Evolutionary conservation across 2,329 filamentous ascomycete species (phyloP).

Genomic region (Pezicula carpinea): DNA sequence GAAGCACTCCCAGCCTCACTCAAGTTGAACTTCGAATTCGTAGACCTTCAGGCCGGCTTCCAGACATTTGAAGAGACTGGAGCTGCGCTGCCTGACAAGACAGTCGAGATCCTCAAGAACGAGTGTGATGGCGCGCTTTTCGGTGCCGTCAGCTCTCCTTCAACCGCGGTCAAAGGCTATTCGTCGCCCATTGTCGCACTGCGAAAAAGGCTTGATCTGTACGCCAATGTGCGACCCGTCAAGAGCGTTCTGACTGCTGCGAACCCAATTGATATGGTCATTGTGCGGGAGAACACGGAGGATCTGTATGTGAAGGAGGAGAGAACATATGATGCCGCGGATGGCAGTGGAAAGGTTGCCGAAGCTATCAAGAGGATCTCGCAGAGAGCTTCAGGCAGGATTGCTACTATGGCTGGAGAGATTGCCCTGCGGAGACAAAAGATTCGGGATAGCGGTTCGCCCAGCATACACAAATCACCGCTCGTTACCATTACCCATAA

Average conservation of each 20-base stretch:
- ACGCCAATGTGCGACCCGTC: conserved; percentile 95
- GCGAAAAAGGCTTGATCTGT: conserved; percentile 90
- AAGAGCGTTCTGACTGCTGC: conserved; percentile 68
- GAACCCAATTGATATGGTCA: conserved; percentile 79
- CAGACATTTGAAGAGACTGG: conserved; percentile 90
- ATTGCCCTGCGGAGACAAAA: conserved; percentile 85
- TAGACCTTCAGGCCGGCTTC: conserved; percentile 89
- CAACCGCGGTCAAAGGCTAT: conserved; percentile 87
- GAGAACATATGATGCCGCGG: conserved; percentile 68
- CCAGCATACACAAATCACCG: conserved; percentile 61
- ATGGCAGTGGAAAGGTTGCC: conserved; percentile 73
- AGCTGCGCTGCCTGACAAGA: conserved; percentile 81
- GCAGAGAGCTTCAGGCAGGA: conserved; percentile 76
- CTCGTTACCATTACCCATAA: conserved; percentile 98
- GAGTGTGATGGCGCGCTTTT: conserved; percentile 97
- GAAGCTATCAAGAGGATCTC: conserved; percentile 98
- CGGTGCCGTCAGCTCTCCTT: conserved; percentile 90
- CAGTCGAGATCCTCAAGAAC: conserved; percentile 79
- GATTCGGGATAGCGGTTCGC: conserved; percentile 56
- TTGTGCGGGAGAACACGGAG: conserved; percentile 98
- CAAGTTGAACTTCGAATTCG: conserved; percentile 88
- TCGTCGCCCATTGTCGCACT: conserved; percentile 85
- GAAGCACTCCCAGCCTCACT: conserved; percentile 91
- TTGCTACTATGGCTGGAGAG: conserved; percentile 89
- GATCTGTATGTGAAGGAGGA: conserved; percentile 92